A percentile compares a stretch with the other conserved stretches of the same genome.
phyloP scores from a whole-genome alignment of 164 flowering plant species.

The Liriodendron chinense region DNA sequence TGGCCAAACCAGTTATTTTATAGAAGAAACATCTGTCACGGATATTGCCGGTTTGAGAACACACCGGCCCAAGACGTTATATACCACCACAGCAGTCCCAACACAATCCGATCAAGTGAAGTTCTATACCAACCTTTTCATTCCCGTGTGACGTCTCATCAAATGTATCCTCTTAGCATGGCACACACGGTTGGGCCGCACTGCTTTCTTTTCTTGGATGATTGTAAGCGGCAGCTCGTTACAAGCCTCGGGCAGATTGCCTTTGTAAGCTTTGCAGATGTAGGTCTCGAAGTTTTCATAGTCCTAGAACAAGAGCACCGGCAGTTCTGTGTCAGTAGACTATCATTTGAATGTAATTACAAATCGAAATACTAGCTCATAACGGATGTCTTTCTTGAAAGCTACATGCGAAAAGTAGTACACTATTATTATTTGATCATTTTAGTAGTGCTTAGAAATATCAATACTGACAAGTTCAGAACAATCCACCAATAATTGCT shows the following conservation, averaged over 20 bases:
- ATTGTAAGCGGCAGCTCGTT: slow-evolving; percentile 17
- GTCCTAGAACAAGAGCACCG: slow-evolving; percentile 44
- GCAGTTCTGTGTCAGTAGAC: background rate
- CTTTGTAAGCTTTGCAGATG: slow-evolving; percentile 81
- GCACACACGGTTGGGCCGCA: slow-evolving; percentile 22
- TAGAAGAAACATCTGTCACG: background rate
- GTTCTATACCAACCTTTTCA: slow-evolving; percentile 4
- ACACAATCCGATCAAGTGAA: background rate
- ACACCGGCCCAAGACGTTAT: background rate
- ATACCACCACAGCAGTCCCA: background rate
- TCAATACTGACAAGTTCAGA: too few relatives aligned
- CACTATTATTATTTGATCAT: too few relatives aligned
- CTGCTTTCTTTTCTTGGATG: slow-evolving; percentile 13
- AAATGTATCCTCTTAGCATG: slow-evolving; percentile 13
- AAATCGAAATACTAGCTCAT: background rate
- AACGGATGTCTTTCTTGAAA: background rate
- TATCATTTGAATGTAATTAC: background rate
- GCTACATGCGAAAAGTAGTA: background rate
- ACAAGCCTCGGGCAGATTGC: slow-evolving; percentile 54
- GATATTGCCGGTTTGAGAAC: background rate
- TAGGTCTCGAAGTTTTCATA: slow-evolving; percentile 51
- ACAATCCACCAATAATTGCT: too few relatives aligned
- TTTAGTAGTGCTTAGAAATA: too few relatives aligned
- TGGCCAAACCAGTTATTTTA: too few relatives aligned
- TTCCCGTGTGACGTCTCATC: slow-evolving; percentile 23